A percentile compares a stretch with the other conserved stretches of the same genome.
Evolutionary conservation across 305 asterid species (phyloP).

Genomic region (Fraxinus angustifolia): DNA sequence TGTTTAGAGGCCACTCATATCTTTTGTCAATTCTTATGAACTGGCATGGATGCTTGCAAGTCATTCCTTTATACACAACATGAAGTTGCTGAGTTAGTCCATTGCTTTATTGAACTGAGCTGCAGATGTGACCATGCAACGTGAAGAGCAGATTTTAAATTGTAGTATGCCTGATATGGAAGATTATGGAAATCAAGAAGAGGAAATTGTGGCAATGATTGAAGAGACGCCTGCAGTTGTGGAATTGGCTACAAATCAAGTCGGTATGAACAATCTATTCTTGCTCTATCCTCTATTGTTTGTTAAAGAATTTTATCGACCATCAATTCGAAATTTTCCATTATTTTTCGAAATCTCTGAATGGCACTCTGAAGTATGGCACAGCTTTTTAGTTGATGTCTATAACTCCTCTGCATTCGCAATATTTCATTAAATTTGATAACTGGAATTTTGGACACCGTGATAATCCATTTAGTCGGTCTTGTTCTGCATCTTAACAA

Average conservation of each 20-base stretch:
- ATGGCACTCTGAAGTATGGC: neutral
- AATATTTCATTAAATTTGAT: constrained; percentile 5
- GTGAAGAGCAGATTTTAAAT: constrained; percentile 52
- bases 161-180: constrained; percentile 52
- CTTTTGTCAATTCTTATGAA: constrained; percentile 13
- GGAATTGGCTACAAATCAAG: constrained; percentile 29
- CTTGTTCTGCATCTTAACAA: constrained; percentile 4
- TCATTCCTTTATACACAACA: neutral
- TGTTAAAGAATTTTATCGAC: neutral
- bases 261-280: constrained; percentile 29
- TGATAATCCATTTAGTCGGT: neutral
- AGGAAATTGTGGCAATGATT: constrained; percentile 55
- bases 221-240: constrained; percentile 49
- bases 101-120: constrained; percentile 25
- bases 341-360: neutral
- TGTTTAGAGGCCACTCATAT: neutral
- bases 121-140: constrained; percentile 39
- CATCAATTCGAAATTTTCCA: neutral
- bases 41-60: neutral
- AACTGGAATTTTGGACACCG: constrained; percentile 2
- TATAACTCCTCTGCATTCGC: neutral
- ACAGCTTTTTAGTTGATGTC: constrained; percentile 7
- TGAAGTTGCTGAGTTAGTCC: constrained; percentile 19
- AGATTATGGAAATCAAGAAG: constrained; percentile 61
- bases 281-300: constrained; percentile 1